Percentiles rank a stretch among this genome's conserved stretches.
phyloP scores from a whole-genome alignment of 441 rosid genomes.

The Croton setiger region DNA sequence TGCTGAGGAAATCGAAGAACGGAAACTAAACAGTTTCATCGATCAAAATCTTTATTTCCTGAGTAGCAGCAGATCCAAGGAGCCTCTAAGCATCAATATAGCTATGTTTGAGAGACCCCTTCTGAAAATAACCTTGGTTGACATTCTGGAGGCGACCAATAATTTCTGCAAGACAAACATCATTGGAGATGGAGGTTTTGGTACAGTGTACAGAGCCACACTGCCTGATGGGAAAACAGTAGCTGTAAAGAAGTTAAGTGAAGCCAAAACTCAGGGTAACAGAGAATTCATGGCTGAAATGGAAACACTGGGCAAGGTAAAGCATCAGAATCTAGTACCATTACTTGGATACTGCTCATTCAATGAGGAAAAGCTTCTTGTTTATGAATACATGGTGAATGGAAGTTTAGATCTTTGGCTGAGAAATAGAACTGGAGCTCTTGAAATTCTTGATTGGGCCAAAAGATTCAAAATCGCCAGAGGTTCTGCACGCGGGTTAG shows the following conservation, averaged over 20 bases:
- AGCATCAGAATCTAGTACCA: conserved; percentile 84
- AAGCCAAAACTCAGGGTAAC: conserved; percentile 79
- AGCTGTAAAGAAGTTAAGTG: conserved; percentile 88
- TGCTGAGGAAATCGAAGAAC: conserved; percentile 50
- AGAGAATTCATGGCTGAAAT: conserved; percentile 89
- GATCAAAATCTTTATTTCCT: conserved; percentile 58
- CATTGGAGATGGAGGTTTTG: conserved; percentile 92
- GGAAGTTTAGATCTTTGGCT: conserved; percentile 91
- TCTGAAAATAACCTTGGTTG: conserved; percentile 60
- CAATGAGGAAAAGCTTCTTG: conserved; percentile 83
- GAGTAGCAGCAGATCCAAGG: conserved; percentile 73
- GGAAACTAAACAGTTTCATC: conserved; percentile 46
- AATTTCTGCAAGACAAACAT: conserved; percentile 78
- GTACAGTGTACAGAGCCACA: conserved; percentile 80
- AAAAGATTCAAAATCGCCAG: conserved; percentile 68
- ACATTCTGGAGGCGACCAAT: conserved; percentile 76
- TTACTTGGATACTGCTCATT: conserved; percentile 81
- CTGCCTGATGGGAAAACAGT: conserved; percentile 56
- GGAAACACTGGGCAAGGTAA: conserved; percentile 96
- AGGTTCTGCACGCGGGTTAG: conserved; percentile 81
- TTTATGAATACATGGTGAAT: conserved; percentile 88
- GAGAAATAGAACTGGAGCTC: conserved; percentile 59
- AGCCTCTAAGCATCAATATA: conserved; percentile 82
- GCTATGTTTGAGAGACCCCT: conserved; percentile 91
- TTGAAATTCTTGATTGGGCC: conserved; percentile 70